Evolutionary conservation across 2,329 filamentous ascomycete genomes (phyloP).

Genomic region (Colletotrichum sojae): DNA sequence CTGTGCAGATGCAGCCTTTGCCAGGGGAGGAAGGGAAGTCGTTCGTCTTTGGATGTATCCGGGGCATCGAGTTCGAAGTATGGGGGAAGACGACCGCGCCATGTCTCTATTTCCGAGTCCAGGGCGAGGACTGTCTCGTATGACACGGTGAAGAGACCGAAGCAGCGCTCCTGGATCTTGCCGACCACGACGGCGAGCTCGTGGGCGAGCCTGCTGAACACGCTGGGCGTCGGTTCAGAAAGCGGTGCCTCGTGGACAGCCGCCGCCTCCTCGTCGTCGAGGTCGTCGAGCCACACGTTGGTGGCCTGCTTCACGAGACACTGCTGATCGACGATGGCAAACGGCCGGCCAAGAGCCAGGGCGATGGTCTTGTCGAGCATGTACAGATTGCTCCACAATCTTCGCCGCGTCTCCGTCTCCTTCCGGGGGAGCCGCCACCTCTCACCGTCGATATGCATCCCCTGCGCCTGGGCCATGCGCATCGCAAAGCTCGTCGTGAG

Average conservation of each 20-base stretch:
- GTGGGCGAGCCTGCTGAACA: conserved; percentile 50
- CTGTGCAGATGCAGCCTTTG: conserved; percentile 56
- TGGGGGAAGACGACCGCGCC: conserved; percentile 50
- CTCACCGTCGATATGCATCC: conserved; percentile 59
- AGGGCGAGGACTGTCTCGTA: conserved; percentile 55
- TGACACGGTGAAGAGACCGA: conserved; percentile 52
- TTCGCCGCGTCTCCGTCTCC: conserved; percentile 53
- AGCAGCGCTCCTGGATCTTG: conserved; percentile 56
- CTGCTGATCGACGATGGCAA: conserved; percentile 55
- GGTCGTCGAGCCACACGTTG: conserved; percentile 56
- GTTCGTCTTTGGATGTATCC: conserved; percentile 49
- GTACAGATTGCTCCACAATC: conserved; percentile 57
- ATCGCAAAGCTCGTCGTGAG: conserved; percentile 58
- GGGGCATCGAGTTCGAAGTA: conserved; percentile 53
- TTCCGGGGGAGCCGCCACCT: conserved; percentile 54
- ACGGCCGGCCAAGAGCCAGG: conserved; percentile 56
- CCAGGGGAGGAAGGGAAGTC: conserved; percentile 51
- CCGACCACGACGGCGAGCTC: conserved; percentile 54
- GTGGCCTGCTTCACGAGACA: conserved; percentile 53
- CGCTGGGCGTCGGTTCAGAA: conserved; percentile 51
- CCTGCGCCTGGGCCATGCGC: conserved; percentile 59
- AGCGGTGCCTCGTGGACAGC: conserved; percentile 44
- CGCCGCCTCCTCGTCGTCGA: conserved; percentile 49
- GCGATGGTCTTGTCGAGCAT: conserved; percentile 56
- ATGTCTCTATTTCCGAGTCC: conserved; percentile 51